Evolutionary conservation across 768 basidiomycete genomes (phyloP).

Genomic region (Psilocybe azurescens): DNA sequence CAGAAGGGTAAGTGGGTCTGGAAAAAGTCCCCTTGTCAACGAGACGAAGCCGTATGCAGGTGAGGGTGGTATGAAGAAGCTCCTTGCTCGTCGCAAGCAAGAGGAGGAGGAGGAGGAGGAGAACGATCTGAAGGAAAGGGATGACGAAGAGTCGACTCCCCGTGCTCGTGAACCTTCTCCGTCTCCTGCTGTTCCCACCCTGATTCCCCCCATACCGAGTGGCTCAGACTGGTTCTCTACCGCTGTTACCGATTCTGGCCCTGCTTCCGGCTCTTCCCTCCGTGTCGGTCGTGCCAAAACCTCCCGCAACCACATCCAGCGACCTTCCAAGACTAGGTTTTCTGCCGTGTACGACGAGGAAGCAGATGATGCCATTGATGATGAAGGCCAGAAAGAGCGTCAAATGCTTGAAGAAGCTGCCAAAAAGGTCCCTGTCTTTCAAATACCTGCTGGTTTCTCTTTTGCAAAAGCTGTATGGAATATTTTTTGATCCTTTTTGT

Average conservation of each 20-base stretch:
- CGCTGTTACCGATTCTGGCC: conserved; percentile 31
- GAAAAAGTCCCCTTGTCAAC: conserved; percentile 47
- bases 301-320: conserved; percentile 63
- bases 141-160: conserved; percentile 11
- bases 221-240: conserved; percentile 39
- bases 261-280: conserved; percentile 53
- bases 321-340: conserved; percentile 59
- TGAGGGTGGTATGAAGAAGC: conserved; percentile 78
- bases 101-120: conserved; percentile 59
- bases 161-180: conserved; percentile 16
- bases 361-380: conserved; percentile 50
- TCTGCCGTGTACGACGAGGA: conserved; percentile 68
- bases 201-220: conserved; percentile 20
- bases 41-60: conserved; percentile 81
- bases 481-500: conserved; percentile 5
- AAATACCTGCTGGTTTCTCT: conserved; percentile 66
- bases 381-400: conserved; percentile 46
- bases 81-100: conserved; percentile 64
- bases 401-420: conserved; percentile 59
- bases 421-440: conserved; percentile 59
- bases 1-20: conserved; percentile 40
- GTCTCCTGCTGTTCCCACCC: conserved; percentile 20
- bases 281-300: conserved; percentile 68
- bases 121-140: conserved; percentile 27
- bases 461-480: conserved; percentile 56